These are phyloP conservation scores for Durio zibethinus DNA, from an alignment of 345 rosid genomes.

Conservation along the genomic window DNA sequence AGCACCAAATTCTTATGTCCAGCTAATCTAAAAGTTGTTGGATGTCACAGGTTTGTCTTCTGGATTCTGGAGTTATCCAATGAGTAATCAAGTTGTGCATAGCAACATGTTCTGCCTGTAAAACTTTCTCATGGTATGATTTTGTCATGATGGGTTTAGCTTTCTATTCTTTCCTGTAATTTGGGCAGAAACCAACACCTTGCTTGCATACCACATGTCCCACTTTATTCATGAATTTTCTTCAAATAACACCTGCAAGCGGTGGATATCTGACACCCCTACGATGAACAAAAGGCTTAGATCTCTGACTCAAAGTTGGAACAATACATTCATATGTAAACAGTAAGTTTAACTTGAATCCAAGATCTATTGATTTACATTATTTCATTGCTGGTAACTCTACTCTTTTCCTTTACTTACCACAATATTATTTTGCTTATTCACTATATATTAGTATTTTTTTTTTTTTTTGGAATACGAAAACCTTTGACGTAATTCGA, in stretches of 20 bases:
- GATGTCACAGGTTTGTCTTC: not conserved
- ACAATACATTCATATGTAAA: not conserved
- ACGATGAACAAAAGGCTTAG: not conserved
- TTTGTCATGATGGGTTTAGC: slow-evolving; percentile 2
- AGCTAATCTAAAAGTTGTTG: not conserved
- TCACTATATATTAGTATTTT: too few relatives aligned
- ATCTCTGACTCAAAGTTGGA: not conserved
- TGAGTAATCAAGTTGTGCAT: not conserved
- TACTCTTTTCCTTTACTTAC: not conserved
- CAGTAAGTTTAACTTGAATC: not conserved
- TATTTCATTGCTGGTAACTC: not conserved
- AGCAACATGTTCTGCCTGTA: not conserved
- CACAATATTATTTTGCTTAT: not conserved
- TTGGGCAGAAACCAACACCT: not conserved
- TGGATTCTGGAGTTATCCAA: not conserved
- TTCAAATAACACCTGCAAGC: not conserved
- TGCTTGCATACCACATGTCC: not conserved
- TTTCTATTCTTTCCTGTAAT: not conserved
- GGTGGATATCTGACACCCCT: slow-evolving; percentile 2
- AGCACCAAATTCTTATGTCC: not conserved
- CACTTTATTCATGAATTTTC: not conserved
- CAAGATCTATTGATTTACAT: not conserved
- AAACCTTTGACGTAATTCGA: too few relatives aligned
- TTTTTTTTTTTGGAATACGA: too few relatives aligned
- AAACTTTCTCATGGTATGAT: not conserved